Base-by-base conservation (phyloP, 345 rosid genomes). In the Stellera chamaejasme region DNA sequence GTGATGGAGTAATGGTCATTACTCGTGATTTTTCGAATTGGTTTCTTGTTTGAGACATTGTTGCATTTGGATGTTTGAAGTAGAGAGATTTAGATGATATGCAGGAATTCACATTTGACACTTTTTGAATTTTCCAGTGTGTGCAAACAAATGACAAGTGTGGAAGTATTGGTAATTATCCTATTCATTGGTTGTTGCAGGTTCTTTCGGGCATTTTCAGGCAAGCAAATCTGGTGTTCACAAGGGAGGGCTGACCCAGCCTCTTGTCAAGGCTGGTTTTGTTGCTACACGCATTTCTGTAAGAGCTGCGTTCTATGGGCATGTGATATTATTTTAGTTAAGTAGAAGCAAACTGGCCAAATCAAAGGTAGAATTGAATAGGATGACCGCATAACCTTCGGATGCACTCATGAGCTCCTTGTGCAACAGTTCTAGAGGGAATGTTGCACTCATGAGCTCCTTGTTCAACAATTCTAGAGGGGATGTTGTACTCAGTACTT, bases 191-290 rank as follows among this genome's bases (percentile, higher is more conserved):
- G 58, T 50, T 59, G 46, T 46, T 58, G 69, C 74, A 88, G 98
- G 96, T 73, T 92, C 97, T 41, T 92, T 92, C 71, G 98, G 98
- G 48, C 97, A 92, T 63, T 92, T 88, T 72, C 98, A 92, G 71
- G 98, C 98, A 5, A 88, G 98, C 74, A 78, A 71, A 77, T 92
- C 97, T 6, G 91, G 91, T 36, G 97, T 92, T 70, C 98, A 88
- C 52, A 88, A 75, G 75, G 98, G 98, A 56, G 98, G 94, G 56
- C 75, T 92, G 63, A 56, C 71, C 49, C 80, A 66, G 65, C 70
- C 89, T 27, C 63, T 84, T 53, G 96, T 88, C 54, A 88, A 82
- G 78, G 95, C 96, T 63, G 97, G 98, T 44, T 92, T 92, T 49
- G 91, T 88, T 12, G 97, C 95, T 59, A 88, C 98, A 0, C 93